phyloP scores from a whole-genome alignment of 1,284 basidiomycete genomes.

The Heliocybe sulcata region DNA sequence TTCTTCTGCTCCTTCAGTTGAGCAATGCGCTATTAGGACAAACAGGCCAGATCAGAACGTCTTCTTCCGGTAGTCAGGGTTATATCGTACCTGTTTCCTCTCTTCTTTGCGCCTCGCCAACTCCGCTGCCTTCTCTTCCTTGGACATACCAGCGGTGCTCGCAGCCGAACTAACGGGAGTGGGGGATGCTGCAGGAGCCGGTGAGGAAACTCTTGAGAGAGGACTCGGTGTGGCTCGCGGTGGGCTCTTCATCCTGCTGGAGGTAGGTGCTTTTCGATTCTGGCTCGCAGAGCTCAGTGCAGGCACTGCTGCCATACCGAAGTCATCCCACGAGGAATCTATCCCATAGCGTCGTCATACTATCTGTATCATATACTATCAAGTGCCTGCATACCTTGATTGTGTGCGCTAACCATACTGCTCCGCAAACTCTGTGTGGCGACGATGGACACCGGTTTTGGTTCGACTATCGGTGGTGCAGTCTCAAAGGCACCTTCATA shows the following conservation, averaged over 20 bases:
- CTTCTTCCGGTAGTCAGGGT: background rate
- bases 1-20: slow-evolving; percentile 68
- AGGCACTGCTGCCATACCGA: background rate
- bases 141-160: slow-evolving; percentile 45
- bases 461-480: slow-evolving; percentile 34
- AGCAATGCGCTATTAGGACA: slow-evolving; percentile 42
- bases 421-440: background rate
- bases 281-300: background rate
- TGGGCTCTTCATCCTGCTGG: background rate
- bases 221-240: background rate
- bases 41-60: background rate
- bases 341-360: background rate
- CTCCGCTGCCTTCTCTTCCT: slow-evolving; percentile 86
- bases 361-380: background rate
- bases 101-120: slow-evolving; percentile 87
- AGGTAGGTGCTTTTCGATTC: background rate
- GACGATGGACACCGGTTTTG: slow-evolving; percentile 7
- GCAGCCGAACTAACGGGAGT: slow-evolving; percentile 2
- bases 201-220: background rate
- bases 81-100: slow-evolving; percentile 59
- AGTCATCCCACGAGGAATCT: background rate
- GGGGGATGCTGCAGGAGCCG: slow-evolving; percentile 9
- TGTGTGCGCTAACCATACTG: background rate
- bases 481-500: slow-evolving; percentile 75
- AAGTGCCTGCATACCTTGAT: background rate